Percentiles rank a stretch among this genome's conserved stretches.
These are phyloP conservation scores for Escallonia rubra DNA, from an alignment of 129 eudicot genomes.

Conservation along the genomic window DNA sequence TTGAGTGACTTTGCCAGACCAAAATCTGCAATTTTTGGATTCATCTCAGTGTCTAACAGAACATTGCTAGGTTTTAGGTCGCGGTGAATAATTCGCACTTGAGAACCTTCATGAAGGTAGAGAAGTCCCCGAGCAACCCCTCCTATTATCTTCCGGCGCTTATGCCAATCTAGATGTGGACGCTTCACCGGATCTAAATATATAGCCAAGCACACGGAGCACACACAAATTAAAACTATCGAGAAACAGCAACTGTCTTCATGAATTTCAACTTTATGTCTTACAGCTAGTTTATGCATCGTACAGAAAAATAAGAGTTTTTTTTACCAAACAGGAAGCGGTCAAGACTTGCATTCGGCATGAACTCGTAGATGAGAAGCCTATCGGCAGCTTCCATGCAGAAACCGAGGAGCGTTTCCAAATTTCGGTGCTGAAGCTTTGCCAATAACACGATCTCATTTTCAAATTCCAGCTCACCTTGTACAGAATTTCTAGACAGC, in stretches of 20 bases:
- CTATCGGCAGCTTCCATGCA: conserved; percentile 21
- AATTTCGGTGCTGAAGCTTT: conserved; percentile 25
- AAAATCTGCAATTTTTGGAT: no score
- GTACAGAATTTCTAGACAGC: conserved; percentile 12
- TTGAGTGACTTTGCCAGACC: conserved; percentile 2
- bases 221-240: background rate
- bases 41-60: no score
- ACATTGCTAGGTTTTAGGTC: no score
- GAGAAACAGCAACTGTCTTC: no score
- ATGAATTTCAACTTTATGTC: no score
- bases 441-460: conserved; percentile 32
- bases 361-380: conserved; percentile 35
- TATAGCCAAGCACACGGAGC: background rate
- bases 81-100: no score
- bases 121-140: no score
- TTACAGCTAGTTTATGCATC: no score
- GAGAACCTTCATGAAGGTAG: no score
- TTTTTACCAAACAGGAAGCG: conserved; percentile 24
- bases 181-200: background rate
- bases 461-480: conserved; percentile 27
- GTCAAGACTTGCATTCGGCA: conserved; percentile 34
- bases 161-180: background rate
- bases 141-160: background rate
- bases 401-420: conserved; percentile 32
- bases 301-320: no score